These are phyloP conservation scores for Podospora anserina DNA, from an alignment of 495 filamentous ascomycete species.

Conservation along the genomic window DNA sequence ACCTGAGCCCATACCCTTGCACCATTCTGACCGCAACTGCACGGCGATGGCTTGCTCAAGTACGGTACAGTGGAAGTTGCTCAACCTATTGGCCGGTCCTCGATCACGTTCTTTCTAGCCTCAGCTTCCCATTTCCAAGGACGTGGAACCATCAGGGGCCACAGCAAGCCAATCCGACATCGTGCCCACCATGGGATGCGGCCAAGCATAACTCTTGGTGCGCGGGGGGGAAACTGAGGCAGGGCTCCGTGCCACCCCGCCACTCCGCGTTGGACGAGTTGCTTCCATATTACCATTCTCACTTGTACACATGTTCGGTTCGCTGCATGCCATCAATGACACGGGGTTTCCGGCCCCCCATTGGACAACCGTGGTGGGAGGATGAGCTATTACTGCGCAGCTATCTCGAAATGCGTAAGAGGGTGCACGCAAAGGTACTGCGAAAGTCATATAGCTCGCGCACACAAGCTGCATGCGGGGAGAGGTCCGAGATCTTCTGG, in stretches of 20 bases:
- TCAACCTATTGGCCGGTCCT: conserved; percentile 10
- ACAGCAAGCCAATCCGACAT: not conserved
- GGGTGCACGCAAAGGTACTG: not conserved
- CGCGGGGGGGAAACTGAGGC: not conserved
- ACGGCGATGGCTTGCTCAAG: not conserved
- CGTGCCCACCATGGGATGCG: not conserved
- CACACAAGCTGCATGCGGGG: not conserved
- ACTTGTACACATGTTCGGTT: not conserved
- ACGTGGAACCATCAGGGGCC: not conserved
- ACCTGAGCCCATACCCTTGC: conserved; percentile 19
- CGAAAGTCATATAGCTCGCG: no score
- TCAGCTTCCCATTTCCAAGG: not conserved
- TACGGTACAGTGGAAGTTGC: conserved; percentile 11
- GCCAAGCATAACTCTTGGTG: not conserved
- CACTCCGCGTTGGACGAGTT: not conserved
- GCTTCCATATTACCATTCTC: not conserved
- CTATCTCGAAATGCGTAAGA: not conserved
- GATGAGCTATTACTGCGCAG: conserved; percentile 1
- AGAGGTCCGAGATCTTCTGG: not conserved
- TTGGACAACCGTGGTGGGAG: not conserved
- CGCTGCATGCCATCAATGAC: not conserved
- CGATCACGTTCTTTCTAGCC: not conserved
- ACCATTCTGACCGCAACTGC: conserved; percentile 5
- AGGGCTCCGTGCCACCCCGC: not conserved
- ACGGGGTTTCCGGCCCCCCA: not conserved